phyloP scores from a whole-genome alignment of 2,329 filamentous ascomycete species.

The Colletotrichum horii region DNA sequence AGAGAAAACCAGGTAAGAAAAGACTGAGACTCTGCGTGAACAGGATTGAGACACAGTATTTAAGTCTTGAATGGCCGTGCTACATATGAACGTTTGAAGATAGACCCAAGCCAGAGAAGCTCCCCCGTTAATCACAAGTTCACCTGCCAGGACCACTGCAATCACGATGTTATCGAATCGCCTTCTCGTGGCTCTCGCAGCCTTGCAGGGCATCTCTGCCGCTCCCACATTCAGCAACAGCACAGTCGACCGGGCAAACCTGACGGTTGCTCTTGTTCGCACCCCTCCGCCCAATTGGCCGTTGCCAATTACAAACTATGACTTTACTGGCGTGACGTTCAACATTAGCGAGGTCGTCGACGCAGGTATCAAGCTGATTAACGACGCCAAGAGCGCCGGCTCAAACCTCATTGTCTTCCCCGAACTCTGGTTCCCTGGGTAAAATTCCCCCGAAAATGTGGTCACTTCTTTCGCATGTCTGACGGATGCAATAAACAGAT shows the following conservation, averaged over 20 bases:
- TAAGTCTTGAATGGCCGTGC: neutral
- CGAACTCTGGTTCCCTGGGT: constrained; percentile 5
- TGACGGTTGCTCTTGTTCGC: neutral
- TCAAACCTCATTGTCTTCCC: neutral
- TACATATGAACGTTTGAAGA: neutral
- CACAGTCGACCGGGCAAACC: neutral
- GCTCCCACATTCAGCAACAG: neutral
- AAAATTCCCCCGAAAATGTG: neutral
- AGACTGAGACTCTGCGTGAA: neutral
- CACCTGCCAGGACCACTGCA: neutral
- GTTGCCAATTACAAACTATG: neutral
- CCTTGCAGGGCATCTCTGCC: neutral
- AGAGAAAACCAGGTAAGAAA: neutral
- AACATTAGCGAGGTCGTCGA: constrained; percentile 1
- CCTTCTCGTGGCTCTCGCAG: neutral
- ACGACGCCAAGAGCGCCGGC: neutral
- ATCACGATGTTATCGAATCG: neutral
- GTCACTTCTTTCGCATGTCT: neutral
- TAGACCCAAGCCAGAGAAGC: neutral
- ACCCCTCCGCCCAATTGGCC: constrained; percentile 6
- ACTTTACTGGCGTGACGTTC: neutral
- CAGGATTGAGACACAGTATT: neutral
- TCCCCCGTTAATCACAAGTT: neutral
- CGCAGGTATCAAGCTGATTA: neutral
- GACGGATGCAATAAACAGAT: neutral